These are phyloP conservation scores for Populus euphratica DNA, from an alignment of 345 rosid genomes.

Conservation along the genomic window DNA sequence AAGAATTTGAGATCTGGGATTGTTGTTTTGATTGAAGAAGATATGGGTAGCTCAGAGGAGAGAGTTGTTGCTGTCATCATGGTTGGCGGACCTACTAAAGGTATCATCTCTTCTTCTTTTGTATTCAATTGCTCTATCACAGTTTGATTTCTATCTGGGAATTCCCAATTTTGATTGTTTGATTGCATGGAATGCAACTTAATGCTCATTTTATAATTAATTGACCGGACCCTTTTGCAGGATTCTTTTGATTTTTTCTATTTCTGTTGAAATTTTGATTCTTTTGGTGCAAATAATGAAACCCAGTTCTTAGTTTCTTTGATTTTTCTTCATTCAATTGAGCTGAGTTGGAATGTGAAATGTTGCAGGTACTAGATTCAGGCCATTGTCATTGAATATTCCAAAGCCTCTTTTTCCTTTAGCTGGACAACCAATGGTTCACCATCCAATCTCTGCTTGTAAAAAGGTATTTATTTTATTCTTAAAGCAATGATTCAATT, in stretches of 20 bases:
- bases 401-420: conserved; percentile 90
- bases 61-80: conserved; percentile 91
- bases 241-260: not conserved
- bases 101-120: conserved; percentile 19
- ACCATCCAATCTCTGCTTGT: conserved; percentile 97
- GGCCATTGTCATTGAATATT: conserved; percentile 84
- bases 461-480: conserved; percentile 56
- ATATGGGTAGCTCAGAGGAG: conserved; percentile 68
- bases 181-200: not conserved
- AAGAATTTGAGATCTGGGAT: conserved; percentile 42
- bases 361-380: conserved; percentile 71
- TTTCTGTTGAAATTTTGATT: not conserved
- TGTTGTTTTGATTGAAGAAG: conserved; percentile 15
- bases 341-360: not conserved
- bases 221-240: not conserved
- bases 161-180: not conserved
- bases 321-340: not conserved
- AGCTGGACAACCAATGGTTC: conserved; percentile 95
- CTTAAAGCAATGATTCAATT: not conserved
- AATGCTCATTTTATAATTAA: not conserved
- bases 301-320: not conserved
- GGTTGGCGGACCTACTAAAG: conserved; percentile 99
- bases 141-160: conserved; percentile 2
- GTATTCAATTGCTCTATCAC: not conserved
- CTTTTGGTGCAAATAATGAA: not conserved